Conservation (phyloP, 331 rosid species). For the Phaseolus coccineus region DNA sequence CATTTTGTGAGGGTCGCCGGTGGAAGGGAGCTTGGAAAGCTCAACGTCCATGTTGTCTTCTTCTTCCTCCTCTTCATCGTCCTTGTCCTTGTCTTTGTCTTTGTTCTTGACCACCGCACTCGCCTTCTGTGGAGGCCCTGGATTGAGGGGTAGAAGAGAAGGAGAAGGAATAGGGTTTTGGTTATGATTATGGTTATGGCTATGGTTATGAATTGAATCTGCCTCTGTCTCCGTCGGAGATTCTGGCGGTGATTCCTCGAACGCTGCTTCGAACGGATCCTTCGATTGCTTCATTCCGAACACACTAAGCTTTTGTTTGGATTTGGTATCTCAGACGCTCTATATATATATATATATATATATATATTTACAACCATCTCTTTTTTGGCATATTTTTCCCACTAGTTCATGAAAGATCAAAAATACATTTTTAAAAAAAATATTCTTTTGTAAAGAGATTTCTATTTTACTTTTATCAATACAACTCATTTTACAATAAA, state of each 20-base stretch:
- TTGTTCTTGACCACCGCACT: constrained; percentile 32
- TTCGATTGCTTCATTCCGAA: constrained; percentile 53
- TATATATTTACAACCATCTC: no score
- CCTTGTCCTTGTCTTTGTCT: constrained; percentile 40
- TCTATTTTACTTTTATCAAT: no score
- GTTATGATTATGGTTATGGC: neutral
- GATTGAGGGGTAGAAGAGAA: neutral
- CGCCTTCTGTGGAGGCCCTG: constrained; percentile 9
- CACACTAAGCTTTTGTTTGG: neutral
- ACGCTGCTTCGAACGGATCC: constrained; percentile 61
- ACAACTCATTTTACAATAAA: no score
- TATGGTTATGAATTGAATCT: neutral
- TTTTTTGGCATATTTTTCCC: no score
- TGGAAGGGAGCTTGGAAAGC: constrained; percentile 58
- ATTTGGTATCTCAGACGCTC: no score
- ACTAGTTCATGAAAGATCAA: no score
- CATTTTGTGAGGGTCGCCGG: constrained; percentile 63
- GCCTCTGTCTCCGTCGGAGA: constrained; percentile 43
- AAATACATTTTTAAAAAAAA: no score
- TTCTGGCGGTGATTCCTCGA: constrained; percentile 57
- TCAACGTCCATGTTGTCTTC: constrained; percentile 70
- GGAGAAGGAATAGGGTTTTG: constrained; percentile 35
- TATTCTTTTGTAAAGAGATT: no score
- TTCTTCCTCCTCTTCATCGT: constrained; percentile 61
- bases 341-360: no score